phyloP scores from a whole-genome alignment of 2,329 filamentous ascomycete genomes.

The Nannizzia gypsea region DNA sequence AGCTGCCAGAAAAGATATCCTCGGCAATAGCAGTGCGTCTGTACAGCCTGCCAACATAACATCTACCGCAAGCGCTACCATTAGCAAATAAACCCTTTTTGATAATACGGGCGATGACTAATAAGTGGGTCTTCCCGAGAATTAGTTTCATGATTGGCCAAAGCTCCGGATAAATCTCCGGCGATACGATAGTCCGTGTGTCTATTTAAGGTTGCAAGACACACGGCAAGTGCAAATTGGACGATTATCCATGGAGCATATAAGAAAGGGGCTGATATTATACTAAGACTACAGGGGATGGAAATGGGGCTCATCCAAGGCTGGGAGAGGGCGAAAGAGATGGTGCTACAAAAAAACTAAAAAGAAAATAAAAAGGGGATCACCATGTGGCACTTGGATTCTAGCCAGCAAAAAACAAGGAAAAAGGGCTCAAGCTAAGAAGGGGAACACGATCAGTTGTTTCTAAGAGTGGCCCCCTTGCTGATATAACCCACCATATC shows the following conservation, averaged over 20 bases:
- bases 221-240: not conserved
- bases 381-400: slow-evolving; percentile 1
- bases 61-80: not conserved
- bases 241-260: not conserved
- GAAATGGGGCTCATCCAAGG: not conserved
- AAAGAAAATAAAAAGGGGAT: not conserved
- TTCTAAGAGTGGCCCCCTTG: not conserved
- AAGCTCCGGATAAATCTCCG: not conserved
- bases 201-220: not conserved
- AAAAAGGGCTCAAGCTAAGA: not conserved
- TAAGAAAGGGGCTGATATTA: not conserved
- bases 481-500: not conserved
- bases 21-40: no score
- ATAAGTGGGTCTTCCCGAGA: not conserved
- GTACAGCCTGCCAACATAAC: not conserved
- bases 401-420: not conserved
- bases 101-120: not conserved
- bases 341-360: no score
- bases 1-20: no score
- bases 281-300: not conserved
- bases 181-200: not conserved
- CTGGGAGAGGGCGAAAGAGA: no score
- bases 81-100: not conserved
- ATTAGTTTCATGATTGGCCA: not conserved
- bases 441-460: not conserved